A percentile compares a stretch with the other conserved stretches of the same genome.
phyloP scores from a whole-genome alignment of 768 basidiomycete species.

The Phylloporus sp. region DNA sequence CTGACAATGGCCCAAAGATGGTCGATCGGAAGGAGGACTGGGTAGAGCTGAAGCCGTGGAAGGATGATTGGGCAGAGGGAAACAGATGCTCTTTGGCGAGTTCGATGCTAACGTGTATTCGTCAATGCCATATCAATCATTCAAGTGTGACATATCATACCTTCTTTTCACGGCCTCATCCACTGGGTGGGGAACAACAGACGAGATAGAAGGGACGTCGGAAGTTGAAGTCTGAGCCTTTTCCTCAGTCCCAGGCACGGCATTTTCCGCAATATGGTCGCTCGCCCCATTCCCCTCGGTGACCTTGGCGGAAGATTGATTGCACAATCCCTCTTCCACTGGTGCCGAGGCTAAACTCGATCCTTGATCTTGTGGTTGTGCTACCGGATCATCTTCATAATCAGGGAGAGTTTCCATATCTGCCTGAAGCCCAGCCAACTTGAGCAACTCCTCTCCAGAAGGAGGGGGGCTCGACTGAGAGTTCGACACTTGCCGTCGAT shows the following conservation, averaged over 20 bases:
- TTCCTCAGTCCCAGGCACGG: neutral
- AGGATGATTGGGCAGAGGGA: slow-evolving; percentile 31
- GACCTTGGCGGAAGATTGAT: slow-evolving; percentile 1
- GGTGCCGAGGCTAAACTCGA: neutral
- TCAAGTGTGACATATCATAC: slow-evolving; percentile 9
- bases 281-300: slow-evolving; percentile 1
- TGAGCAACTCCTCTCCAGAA: slow-evolving; percentile 43
- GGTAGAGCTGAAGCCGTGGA: slow-evolving; percentile 15
- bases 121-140: slow-evolving; percentile 1
- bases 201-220: slow-evolving; percentile 4
- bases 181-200: neutral
- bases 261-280: neutral
- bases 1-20: slow-evolving; percentile 65
- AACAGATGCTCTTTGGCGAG: slow-evolving; percentile 45
- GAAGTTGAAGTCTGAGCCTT: slow-evolving; percentile 11
- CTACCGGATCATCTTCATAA: slow-evolving; percentile 46
- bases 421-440: slow-evolving; percentile 44
- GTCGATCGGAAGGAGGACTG: slow-evolving; percentile 47
- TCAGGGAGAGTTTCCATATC: slow-evolving; percentile 45
- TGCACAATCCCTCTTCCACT: neutral
- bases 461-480: slow-evolving; percentile 21
- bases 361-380: slow-evolving; percentile 10
- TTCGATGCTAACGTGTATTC: slow-evolving; percentile 31
- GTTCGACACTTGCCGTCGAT: slow-evolving; percentile 3
- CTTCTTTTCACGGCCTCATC: slow-evolving; percentile 26